phyloP scores from a whole-genome alignment of 2,329 filamentous ascomycete species.

The Fusarium sp. region DNA sequence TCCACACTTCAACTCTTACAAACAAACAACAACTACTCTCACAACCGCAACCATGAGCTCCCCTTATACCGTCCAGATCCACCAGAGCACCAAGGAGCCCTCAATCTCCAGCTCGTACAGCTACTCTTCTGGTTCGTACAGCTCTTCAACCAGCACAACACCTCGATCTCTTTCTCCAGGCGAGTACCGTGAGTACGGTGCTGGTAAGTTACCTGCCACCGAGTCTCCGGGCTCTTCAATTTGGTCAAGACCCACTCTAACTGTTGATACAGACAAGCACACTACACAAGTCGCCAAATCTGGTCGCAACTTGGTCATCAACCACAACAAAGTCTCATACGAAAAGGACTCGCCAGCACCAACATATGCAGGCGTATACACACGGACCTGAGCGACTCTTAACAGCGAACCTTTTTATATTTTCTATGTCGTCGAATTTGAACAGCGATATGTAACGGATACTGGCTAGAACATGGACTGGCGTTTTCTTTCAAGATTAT shows the following conservation, averaged over 20 bases:
- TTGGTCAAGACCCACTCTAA: conserved; percentile 35
- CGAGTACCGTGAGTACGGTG: conserved; percentile 49
- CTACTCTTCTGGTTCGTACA: conserved; percentile 46
- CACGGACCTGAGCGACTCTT: conserved; percentile 1
- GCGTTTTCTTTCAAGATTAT: conserved; percentile 33
- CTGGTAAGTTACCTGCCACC: conserved; percentile 44
- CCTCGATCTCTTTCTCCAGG: conserved; percentile 46
- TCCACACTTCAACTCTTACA: conserved; percentile 5
- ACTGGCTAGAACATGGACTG: conserved; percentile 33
- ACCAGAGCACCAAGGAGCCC: conserved; percentile 48
- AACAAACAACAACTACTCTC: conserved; percentile 21
- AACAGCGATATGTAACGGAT: conserved; percentile 33
- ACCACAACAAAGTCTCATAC: conserved; percentile 48
- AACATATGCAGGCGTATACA: conserved; percentile 42
- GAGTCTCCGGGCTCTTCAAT: conserved; percentile 13
- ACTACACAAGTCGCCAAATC: conserved; percentile 39
- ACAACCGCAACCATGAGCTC: conserved; percentile 43
- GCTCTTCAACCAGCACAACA: conserved; percentile 43
- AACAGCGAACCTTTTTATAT: background rate
- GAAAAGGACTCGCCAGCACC: conserved; percentile 49
- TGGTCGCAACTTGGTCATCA: conserved; percentile 47
- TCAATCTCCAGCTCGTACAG: conserved; percentile 46
- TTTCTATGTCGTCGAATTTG: conserved; percentile 15
- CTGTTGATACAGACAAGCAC: conserved; percentile 40
- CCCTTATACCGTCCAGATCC: conserved; percentile 48